Base-by-base conservation (phyloP, 2,329 filamentous ascomycete species). In the Xylariales sp. region DNA sequence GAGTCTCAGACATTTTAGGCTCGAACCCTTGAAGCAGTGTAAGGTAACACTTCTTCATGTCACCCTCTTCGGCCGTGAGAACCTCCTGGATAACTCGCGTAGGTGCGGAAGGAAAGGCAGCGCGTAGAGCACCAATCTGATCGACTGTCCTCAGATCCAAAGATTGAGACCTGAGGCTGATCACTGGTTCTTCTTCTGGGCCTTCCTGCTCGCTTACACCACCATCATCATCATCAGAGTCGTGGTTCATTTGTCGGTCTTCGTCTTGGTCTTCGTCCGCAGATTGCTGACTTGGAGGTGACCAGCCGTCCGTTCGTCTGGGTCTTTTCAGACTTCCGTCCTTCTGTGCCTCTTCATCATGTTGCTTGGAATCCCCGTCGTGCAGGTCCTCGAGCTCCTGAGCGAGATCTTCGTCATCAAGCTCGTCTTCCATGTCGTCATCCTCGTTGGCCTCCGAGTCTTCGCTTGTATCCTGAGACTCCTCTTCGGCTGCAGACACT, bases 341-440 rank as follows among this genome's bases (percentile, higher is more conserved):
- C n/a, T n/a, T n/a, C n/a, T n/a, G n/a, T n/a, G n/a, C n/a, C n/a
- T n/a, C n/a, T n/a, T n/a, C n/a, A n/a, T n/a, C n/a, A n/a, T n/a
- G n/a, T n/a, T n/a, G n/a, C n/a, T n/a, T n/a, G n/a, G n/a, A n/a
- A n/a, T n/a, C n/a, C 29, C 73, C 69, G 5, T 66, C 58, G 28
- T 61, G 58, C 1, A 74, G 51, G 19, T 64, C 63, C 33, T 66
- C 58, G n/a, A 73, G 56, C 42, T 74, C 70, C 19, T 70, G 61
- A 10, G 57, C 55, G 3, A 70, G 46, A 40, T 70, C 63, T 15
- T 63, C 63, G 29, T 62, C 63, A 18, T 49, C 44, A 15, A 19
- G 46, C 42, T 9, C 52, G 15, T 49, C 44, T 5, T 47, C 43
- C 20, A 49, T 47, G 11, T 51, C 42, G 7, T 43, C 31, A 28